Evolutionary conservation across 2,329 filamentous ascomycete species (phyloP).

Genomic region (Colletotrichum chlorophyti): DNA sequence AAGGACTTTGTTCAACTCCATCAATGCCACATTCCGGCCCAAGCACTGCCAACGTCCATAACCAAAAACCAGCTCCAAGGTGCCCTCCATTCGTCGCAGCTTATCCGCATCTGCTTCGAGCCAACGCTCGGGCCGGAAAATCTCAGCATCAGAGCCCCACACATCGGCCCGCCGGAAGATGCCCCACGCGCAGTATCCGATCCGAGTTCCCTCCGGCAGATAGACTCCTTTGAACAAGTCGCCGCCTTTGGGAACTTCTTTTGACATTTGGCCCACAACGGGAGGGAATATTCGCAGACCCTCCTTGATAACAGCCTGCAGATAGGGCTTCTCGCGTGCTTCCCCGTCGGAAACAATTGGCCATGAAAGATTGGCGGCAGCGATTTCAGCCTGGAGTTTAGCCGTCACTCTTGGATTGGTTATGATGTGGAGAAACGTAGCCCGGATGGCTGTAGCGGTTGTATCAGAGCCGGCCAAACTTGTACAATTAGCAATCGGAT

Average conservation of each 20-base stretch:
- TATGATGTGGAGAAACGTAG: slow-evolving; percentile 60
- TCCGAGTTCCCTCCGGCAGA: slow-evolving; percentile 40
- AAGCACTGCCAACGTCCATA: slow-evolving; percentile 47
- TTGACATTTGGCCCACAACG: slow-evolving; percentile 44
- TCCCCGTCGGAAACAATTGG: slow-evolving; percentile 40
- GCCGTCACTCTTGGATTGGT: slow-evolving; percentile 53
- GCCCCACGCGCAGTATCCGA: slow-evolving; percentile 43
- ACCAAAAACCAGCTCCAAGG: slow-evolving; percentile 46
- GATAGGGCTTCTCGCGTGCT: slow-evolving; percentile 48
- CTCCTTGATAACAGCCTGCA: slow-evolving; percentile 59
- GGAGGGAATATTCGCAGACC: slow-evolving; percentile 47
- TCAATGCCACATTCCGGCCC: slow-evolving; percentile 44
- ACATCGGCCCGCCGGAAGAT: slow-evolving; percentile 33
- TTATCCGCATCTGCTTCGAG: slow-evolving; percentile 35
- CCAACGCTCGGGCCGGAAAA: slow-evolving; percentile 29
- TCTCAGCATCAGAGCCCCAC: slow-evolving; percentile 20
- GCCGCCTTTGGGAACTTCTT: slow-evolving; percentile 43
- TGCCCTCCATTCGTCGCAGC: slow-evolving; percentile 41
- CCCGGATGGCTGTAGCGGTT: slow-evolving; percentile 61
- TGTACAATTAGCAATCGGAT: slow-evolving; percentile 20
- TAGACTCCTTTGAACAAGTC: slow-evolving; percentile 41
- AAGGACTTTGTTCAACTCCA: slow-evolving; percentile 41
- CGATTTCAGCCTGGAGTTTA: slow-evolving; percentile 54
- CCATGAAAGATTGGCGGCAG: slow-evolving; percentile 30
- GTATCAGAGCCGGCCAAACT: slow-evolving; percentile 64